Percentiles rank a stretch among this genome's conserved stretches.
These are phyloP conservation scores for Phytophthora litchii DNA, from an alignment of 352 stramenopile species.

Conservation along the genomic window DNA sequence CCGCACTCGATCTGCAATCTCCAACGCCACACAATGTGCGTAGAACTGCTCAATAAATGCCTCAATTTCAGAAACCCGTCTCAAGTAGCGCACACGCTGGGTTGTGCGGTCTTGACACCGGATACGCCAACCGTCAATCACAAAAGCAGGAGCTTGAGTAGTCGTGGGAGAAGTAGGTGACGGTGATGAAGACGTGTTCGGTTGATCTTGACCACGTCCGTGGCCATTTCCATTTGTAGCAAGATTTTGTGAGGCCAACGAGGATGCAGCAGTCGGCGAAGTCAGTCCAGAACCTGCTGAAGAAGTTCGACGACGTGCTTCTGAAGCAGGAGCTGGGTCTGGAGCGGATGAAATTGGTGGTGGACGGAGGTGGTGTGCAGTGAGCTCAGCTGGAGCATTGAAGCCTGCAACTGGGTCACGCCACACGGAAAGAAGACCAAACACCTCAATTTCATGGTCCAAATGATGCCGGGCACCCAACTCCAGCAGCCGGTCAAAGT, in stretches of 20 bases:
- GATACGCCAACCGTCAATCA: conserved; percentile 74
- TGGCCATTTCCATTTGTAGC: conserved; percentile 7
- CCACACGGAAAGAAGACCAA: conserved; percentile 77
- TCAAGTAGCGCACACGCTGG: conserved; percentile 65
- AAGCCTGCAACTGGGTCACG: conserved; percentile 63
- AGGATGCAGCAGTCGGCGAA: conserved; percentile 22
- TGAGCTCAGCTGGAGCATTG: conserved; percentile 55
- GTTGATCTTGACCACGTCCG: conserved; percentile 19
- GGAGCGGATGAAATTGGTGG: conserved; percentile 28
- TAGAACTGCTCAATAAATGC: conserved; percentile 70
- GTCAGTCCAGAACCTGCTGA: conserved; percentile 22
- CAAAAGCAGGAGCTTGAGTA: conserved; percentile 34
- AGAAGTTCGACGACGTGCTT: conserved; percentile 26
- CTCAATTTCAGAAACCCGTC: conserved; percentile 60
- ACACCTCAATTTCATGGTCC: conserved; percentile 76
- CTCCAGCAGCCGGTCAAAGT: conserved; percentile 71
- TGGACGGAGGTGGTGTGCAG: conserved; percentile 30
- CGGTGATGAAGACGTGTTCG: conserved; percentile 11
- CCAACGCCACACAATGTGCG: conserved; percentile 59
- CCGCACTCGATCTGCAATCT: conserved; percentile 65
- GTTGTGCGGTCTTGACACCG: conserved; percentile 63
- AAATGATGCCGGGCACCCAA: conserved; percentile 56
- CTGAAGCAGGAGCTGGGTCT: conserved; percentile 21
- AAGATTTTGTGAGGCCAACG: conserved; percentile 8
- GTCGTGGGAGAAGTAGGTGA: conserved; percentile 12